Base-by-base conservation (phyloP, 2,329 filamentous ascomycete genomes). In the Diaporthe ampelina region DNA sequence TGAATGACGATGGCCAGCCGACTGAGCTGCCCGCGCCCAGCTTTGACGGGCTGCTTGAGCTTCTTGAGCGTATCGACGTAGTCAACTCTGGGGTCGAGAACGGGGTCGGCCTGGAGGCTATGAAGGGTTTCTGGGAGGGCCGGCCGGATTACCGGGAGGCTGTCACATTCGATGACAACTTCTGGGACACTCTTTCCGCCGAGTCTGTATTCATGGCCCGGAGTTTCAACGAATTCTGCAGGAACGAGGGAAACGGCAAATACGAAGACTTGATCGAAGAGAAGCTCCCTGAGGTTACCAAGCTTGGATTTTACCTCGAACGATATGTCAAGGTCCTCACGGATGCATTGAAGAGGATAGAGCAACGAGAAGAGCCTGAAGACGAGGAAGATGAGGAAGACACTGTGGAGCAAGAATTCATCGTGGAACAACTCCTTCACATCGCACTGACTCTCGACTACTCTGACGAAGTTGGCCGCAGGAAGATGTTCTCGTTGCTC, bases 121-220 rank as follows among this genome's bases (percentile, higher is more conserved):
- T 99, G 95, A 93, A 91, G 76, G 94, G 95, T 63, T 98, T 99
- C 83, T 99, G 97, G 97, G 94, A 97, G 78, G 94, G 95, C 6
- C 92, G 97, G 24, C 94, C 94, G 3, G 94, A 97, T 81, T 95
- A 95, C 79, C 88, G 92, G 69, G 92, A 95, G 71, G 91, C 89
- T 40, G 88, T 95, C 71, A 87, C 85, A 32, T 95, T 97, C 77
- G 90, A 93, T 76, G 91, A 95, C 78, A 85, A 87, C 21, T 96
- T 94, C 83, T 97, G 94, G 93, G 91, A 95, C 79, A 94, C 93
- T 1, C 85, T 97, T 17, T 93, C 92, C 1, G 93, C 95, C 2
- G 95, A 98, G 81, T 94, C 94, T 0, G 93, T 95, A 0, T 99
- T 99, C 80, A 91, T 98, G 80, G 94, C 93, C 0, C 91, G 97